Evolutionary conservation across 1,284 basidiomycete species (phyloP).

Genomic region (Apiotrichum porosum): DNA sequence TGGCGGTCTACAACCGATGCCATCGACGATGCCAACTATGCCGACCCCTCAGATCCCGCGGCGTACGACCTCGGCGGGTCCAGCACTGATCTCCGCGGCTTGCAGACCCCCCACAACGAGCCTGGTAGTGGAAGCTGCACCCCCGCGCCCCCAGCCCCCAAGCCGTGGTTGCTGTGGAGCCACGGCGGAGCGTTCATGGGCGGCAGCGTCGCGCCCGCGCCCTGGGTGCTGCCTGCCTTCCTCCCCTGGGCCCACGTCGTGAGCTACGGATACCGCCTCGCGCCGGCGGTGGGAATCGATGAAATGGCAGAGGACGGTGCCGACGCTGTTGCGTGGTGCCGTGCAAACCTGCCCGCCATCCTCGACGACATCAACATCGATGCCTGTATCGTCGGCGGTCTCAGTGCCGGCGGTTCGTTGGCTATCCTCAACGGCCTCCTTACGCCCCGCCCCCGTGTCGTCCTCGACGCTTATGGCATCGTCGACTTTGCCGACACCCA

Average conservation of each 20-base stretch:
- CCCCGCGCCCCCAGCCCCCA: background rate
- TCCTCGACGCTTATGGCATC: conserved; percentile 26
- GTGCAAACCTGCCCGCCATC: conserved; percentile 4
- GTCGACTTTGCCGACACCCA: conserved; percentile 22
- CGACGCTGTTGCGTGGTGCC: conserved; percentile 15
- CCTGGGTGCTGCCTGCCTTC: conserved; percentile 18
- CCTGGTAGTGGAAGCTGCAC: no score
- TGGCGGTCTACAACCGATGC: conserved; percentile 18
- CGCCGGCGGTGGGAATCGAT: conserved; percentile 10
- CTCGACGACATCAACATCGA: conserved; percentile 16
- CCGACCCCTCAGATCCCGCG: background rate
- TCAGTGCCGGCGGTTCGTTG: conserved; percentile 30
- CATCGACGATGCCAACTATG: background rate
- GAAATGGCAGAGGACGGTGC: conserved; percentile 14
- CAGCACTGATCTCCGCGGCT: no score
- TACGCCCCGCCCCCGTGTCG: conserved; percentile 20
- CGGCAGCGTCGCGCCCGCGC: background rate
- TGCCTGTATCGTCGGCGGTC: conserved; percentile 27
- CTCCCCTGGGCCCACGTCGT: conserved; percentile 13
- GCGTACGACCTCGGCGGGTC: background rate
- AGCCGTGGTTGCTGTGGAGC: conserved; percentile 23
- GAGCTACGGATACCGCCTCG: conserved; percentile 16
- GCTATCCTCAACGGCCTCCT: conserved; percentile 13
- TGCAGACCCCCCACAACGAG: no score
- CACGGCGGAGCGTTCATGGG: conserved; percentile 29